Evolutionary conservation across 352 stramenopile species (phyloP).

Genomic region (Globisporangium carolinianum): DNA sequence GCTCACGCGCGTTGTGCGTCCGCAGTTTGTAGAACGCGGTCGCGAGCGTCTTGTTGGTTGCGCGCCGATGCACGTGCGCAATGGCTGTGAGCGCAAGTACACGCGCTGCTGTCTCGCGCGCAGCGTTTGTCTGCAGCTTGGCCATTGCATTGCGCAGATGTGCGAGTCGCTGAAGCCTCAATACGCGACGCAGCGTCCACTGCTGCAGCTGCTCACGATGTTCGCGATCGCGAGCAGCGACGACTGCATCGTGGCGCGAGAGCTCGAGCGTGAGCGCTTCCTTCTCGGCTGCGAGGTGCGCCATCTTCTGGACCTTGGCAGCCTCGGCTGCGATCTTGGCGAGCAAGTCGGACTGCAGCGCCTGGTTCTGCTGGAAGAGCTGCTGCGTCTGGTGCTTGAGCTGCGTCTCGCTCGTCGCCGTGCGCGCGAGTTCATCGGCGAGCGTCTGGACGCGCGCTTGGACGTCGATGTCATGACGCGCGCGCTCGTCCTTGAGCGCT

Average conservation of each 20-base stretch:
- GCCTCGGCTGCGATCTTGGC: constrained; percentile 63
- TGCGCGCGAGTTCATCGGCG: constrained; percentile 42
- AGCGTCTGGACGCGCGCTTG: constrained; percentile 50
- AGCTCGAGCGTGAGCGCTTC: constrained; percentile 47
- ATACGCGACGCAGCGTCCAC: constrained; percentile 20
- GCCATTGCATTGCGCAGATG: constrained; percentile 13
- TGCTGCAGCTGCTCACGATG: constrained; percentile 20
- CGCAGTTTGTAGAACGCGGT: constrained; percentile 8
- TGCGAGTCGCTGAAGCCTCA: constrained; percentile 27
- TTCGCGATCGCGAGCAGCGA: constrained; percentile 22
- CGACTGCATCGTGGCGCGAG: constrained; percentile 29
- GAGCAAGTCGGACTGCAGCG: constrained; percentile 52
- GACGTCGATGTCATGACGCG: constrained; percentile 50
- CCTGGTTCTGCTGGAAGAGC: constrained; percentile 64
- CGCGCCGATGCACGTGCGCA: constrained; percentile 1
- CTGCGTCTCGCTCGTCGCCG: constrained; percentile 53
- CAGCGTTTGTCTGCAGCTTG: constrained; percentile 4
- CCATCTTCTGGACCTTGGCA: constrained; percentile 63
- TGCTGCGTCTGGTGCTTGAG: constrained; percentile 64
- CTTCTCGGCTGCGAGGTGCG: constrained; percentile 50
- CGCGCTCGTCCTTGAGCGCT: constrained; percentile 44
- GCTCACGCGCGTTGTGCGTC: neutral
- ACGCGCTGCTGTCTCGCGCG: neutral
- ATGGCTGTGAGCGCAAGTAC: constrained; percentile 4
- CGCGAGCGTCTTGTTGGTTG: constrained; percentile 6